A percentile compares a stretch with the other conserved stretches of the same genome.
Evolutionary conservation across 352 stramenopile species (phyloP).

Genomic region (Pythium apleroticum): DNA sequence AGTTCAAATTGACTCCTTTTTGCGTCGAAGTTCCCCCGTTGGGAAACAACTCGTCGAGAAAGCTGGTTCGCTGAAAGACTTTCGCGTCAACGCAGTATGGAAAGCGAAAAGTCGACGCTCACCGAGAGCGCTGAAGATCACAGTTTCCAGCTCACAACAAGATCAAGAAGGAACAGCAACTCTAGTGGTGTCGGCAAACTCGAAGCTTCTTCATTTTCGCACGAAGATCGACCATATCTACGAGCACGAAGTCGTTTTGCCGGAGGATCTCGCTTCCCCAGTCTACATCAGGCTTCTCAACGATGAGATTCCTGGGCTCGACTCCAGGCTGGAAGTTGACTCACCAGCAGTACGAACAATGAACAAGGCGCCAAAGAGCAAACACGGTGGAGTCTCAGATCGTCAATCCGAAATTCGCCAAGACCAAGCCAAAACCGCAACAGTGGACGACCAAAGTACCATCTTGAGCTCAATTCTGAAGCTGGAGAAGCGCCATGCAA

Average conservation of each 20-base stretch:
- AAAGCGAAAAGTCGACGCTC: neutral
- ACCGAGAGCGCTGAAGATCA: slow-evolving; percentile 7
- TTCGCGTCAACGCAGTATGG: slow-evolving; percentile 17
- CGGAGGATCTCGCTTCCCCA: slow-evolving; percentile 3
- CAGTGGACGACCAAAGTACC: neutral
- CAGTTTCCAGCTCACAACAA: neutral
- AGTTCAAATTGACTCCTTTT: slow-evolving; percentile 18
- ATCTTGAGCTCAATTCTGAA: slow-evolving; percentile 24
- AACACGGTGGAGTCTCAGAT: neutral
- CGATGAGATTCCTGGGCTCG: slow-evolving; percentile 28
- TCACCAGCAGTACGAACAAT: neutral
- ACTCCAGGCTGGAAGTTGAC: slow-evolving; percentile 22
- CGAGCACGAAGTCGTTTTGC: neutral
- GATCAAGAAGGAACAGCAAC: slow-evolving; percentile 5
- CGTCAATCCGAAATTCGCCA: neutral
- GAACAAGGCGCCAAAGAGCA: neutral
- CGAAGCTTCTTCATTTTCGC: slow-evolving; percentile 24
- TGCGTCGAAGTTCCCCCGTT: slow-evolving; percentile 20
- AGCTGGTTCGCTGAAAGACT: slow-evolving; percentile 25
- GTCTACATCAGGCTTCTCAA: slow-evolving; percentile 32
- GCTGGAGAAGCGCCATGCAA: slow-evolving; percentile 14
- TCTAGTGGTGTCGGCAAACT: slow-evolving; percentile 10
- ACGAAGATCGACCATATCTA: slow-evolving; percentile 1
- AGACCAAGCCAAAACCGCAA: neutral
- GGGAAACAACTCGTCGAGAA: slow-evolving; percentile 22